Base-by-base conservation (phyloP, 805 yeast genomes). In the Yarrowia hollandica region DNA sequence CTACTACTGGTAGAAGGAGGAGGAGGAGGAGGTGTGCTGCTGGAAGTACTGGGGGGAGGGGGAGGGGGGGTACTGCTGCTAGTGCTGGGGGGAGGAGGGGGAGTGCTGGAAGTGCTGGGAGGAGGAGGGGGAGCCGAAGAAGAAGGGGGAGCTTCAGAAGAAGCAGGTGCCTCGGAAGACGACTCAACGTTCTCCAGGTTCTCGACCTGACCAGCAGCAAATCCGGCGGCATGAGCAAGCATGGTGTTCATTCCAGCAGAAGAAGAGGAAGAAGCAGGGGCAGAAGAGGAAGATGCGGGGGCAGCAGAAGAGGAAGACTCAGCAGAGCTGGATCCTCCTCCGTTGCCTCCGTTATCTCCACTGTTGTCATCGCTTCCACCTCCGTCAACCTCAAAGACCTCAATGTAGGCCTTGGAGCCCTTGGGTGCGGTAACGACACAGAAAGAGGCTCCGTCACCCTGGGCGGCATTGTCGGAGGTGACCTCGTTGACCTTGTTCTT, bases 371-470 rank as follows among this genome's bases (percentile, higher is more conserved):
- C 46, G 22, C 12, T 41, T 6, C 21, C 46, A 21, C 25, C 48
- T 18, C 56, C 41, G 22, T 65, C 64, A 25, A 64, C 41, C 35
- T 70, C 77, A 65, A 89, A 90, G 3, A 89, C 85, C 71, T 88
- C 95, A 67, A 89, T 82, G 59, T 75, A 79, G 33, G 92, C 96
- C 59, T 75, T 77, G 33, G 87, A 76, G 58, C 80, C 78, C 65
- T 82, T 78, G 42, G 74, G 72, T 31, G 89, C 96, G 42, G 96
- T 88, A 52, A 88, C 86, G 56, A 89, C 86, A 78, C 96, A 90
- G 80, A 80, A 89, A 15, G 39, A 22, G n/a, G 80, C 77, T 37
- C 86, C 95, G 64, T 84, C 88, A 62, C 83, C 82, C 46, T 71
- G 67, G 26, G 78, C 64, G 33, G 76, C 70, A 4, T 73, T 66